These are phyloP conservation scores for Beauveria bassiana DNA, from an alignment of 2,329 filamentous ascomycete species.

Conservation along the genomic window DNA sequence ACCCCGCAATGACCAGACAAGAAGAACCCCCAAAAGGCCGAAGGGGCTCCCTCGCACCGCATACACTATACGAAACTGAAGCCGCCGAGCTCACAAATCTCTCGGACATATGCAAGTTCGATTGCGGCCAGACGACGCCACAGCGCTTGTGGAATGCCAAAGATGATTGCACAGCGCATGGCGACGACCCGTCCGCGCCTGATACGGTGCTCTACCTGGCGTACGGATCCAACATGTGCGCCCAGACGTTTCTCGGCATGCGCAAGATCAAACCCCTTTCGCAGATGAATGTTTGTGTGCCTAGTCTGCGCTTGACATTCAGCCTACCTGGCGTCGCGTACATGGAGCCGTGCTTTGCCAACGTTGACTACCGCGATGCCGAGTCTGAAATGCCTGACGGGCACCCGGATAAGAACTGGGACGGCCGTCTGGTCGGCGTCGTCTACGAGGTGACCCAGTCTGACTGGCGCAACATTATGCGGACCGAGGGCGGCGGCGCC, in stretches of 20 bases:
- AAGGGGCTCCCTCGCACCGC: conserved; percentile 1
- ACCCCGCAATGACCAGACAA: not conserved
- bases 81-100: conserved; percentile 12
- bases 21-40: not conserved
- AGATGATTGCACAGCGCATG: conserved; percentile 12
- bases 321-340: conserved; percentile 83
- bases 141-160: conserved; percentile 23
- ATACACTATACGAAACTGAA: conserved; percentile 20
- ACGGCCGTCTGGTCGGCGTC: conserved; percentile 79
- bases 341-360: conserved; percentile 85
- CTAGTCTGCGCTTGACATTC: conserved; percentile 71
- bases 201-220: conserved; percentile 69
- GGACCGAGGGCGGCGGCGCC: conserved; percentile 79
- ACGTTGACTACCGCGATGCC: conserved; percentile 51
- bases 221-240: conserved; percentile 84
- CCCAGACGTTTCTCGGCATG: conserved; percentile 68
- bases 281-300: conserved; percentile 73
- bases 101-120: conserved; percentile 20
- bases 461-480: conserved; percentile 81
- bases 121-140: conserved; percentile 23
- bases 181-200: conserved; percentile 18
- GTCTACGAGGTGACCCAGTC: conserved; percentile 85
- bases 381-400: conserved; percentile 12
- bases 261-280: conserved; percentile 78
- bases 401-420: conserved; percentile 42